phyloP scores from a whole-genome alignment of 2,329 filamentous ascomycete genomes.

The Ceratocystis huliohia region DNA sequence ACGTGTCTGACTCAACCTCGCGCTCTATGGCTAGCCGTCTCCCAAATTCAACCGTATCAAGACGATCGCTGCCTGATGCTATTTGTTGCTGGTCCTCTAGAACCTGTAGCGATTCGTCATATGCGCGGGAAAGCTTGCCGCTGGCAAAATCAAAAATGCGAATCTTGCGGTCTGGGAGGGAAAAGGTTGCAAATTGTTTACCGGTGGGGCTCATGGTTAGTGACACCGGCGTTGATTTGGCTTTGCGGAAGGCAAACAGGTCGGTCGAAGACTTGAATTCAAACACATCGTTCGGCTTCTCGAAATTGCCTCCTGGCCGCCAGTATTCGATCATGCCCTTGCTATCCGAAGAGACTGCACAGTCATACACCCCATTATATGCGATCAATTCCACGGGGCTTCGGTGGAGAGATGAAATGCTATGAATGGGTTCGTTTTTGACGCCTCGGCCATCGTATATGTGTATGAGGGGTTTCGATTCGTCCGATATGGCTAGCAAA shows the following conservation, averaged over 20 bases:
- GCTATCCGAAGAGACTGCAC: slow-evolving; percentile 79
- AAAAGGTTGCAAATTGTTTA: slow-evolving; percentile 75
- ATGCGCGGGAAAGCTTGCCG: slow-evolving; percentile 78
- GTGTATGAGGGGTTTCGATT: slow-evolving; percentile 56
- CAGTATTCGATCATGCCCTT: slow-evolving; percentile 96
- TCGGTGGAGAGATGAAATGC: slow-evolving; percentile 65
- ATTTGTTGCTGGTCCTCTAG: slow-evolving; percentile 92
- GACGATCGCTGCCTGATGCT: slow-evolving; percentile 65
- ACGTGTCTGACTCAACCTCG: slow-evolving; percentile 60
- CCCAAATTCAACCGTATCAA: slow-evolving; percentile 88
- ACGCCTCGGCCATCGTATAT: slow-evolving; percentile 88
- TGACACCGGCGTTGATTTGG: slow-evolving; percentile 70
- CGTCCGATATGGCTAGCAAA: slow-evolving; percentile 69
- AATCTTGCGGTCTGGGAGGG: slow-evolving; percentile 85
- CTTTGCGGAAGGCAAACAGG: slow-evolving; percentile 93
- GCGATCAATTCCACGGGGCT: slow-evolving; percentile 71
- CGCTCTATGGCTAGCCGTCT: slow-evolving; percentile 74
- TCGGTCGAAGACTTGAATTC: slow-evolving; percentile 87
- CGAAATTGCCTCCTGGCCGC: slow-evolving; percentile 65
- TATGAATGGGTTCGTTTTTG: slow-evolving; percentile 61
- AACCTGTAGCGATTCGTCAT: slow-evolving; percentile 84
- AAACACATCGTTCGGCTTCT: slow-evolving; percentile 87
- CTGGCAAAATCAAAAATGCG: slow-evolving; percentile 85
- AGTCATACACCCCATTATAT: slow-evolving; percentile 81
- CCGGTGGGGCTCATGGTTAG: slow-evolving; percentile 78